Evolutionary conservation across 2,329 filamentous ascomycete genomes (phyloP), one percentile per base, ranked within the genome.

Genomic region (Penicillium thymicola): DNA sequence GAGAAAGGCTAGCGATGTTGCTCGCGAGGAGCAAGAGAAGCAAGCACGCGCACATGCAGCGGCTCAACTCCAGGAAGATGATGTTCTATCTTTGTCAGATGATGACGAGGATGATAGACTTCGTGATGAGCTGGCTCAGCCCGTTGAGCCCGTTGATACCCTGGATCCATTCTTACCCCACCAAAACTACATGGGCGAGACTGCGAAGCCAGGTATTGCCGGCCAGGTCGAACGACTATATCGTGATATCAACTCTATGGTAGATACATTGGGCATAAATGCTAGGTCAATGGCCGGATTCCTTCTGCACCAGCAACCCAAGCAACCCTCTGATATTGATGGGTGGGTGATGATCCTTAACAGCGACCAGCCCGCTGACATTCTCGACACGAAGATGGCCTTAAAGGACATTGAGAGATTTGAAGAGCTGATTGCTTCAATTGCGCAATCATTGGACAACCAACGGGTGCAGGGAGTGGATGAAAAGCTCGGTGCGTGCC

Each of bases 191-290:
- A 70, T 70, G 30, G 75, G 75, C 8, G 69, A 76, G 48, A 75
- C 74, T 8, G 70, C 69, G 44, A 79, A 79, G 59, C 76, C 76
- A 40, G 79, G 78, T 30, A 74, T 81, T 54, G 76, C 78, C 1
- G 78, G 78, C 8, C 78, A 80, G 62, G 78, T 81, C 44, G 79
- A 81, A 64, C 70, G 74, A 49, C 65, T 81, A 3, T 81, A 79
- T 59, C 76, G 78, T 13, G 79, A 81, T 57, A 79, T 80, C 60
- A 81, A 80, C 72, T 89, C 89, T 13, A 99, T 97, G 94, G 87
- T 99, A 42, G 91, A 97, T 66, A 93, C 90, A 0, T 78, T 97
- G 40, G 93, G 93, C 10, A 82, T 97, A 48, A 97, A 97, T 70
- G 85, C 89, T 6, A 83, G 93, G 16, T 85, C 81, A 8, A 66